A percentile compares a stretch with the other conserved stretches of the same genome.
These are phyloP conservation scores for Phytophthora sp. DNA, from an alignment of 352 stramenopile species.

Conservation along the genomic window DNA sequence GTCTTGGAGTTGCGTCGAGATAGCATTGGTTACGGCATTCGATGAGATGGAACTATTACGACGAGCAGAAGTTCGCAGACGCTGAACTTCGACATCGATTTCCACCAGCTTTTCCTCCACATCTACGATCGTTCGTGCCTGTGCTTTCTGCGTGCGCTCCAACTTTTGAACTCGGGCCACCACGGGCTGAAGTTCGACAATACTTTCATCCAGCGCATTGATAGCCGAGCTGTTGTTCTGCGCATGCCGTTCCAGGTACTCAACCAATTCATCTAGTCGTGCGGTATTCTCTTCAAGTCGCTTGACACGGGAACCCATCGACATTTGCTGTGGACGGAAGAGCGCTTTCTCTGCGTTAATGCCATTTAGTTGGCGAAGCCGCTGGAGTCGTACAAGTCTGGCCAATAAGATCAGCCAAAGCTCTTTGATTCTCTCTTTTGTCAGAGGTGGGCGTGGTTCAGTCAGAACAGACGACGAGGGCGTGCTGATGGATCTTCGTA, in stretches of 20 bases:
- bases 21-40: conserved; percentile 30
- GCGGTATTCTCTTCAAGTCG: conserved; percentile 58
- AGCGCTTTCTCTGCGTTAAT: conserved; percentile 54
- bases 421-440: conserved; percentile 42
- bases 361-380: conserved; percentile 60
- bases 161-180: conserved; percentile 51
- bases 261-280: conserved; percentile 60
- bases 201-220: conserved; percentile 40
- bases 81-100: conserved; percentile 59
- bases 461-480: not conserved
- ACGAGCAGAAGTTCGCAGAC: conserved; percentile 45
- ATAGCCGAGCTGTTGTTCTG: conserved; percentile 48
- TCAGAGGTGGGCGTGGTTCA: conserved; percentile 37
- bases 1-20: conserved; percentile 51
- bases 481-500: not conserved
- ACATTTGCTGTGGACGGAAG: conserved; percentile 67
- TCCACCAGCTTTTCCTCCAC: conserved; percentile 67
- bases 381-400: conserved; percentile 61
- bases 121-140: conserved; percentile 50
- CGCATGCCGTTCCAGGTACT: conserved; percentile 50
- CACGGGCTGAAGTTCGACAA: conserved; percentile 46
- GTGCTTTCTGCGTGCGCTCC: conserved; percentile 46
- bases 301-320: conserved; percentile 65
- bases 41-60: conserved; percentile 44
- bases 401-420: conserved; percentile 58